Conservation (phyloP, 108 stramenopile species). For the Conticribra weissflogii region DNA sequence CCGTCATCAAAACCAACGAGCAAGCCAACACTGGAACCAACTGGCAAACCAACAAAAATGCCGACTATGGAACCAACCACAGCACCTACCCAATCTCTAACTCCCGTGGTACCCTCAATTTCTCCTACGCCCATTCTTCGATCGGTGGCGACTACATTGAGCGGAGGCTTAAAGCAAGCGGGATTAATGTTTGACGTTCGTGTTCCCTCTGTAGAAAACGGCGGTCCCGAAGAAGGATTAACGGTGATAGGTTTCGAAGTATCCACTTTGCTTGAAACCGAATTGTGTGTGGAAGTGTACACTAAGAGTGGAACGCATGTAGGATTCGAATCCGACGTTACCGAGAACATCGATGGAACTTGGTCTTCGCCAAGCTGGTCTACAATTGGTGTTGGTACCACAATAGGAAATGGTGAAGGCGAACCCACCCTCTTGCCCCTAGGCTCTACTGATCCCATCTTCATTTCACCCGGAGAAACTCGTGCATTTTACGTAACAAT, state of each 20-base stretch:
- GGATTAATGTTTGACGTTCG: conserved; percentile 46
- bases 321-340: conserved; percentile 30
- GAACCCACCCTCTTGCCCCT: conserved; percentile 25
- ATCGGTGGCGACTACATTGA: conserved; percentile 32
- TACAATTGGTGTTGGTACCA: conserved; percentile 23
- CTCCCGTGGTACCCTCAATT: not conserved
- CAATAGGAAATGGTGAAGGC: conserved; percentile 26
- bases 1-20: too few relatives aligned
- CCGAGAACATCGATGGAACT: conserved; percentile 6
- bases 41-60: conserved; percentile 21
- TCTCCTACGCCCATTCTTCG: not conserved
- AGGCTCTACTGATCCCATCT: conserved; percentile 31
- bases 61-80: not conserved
- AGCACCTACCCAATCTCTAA: not conserved
- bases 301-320: conserved; percentile 41
- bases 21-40: conserved; percentile 16
- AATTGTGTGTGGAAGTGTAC: conserved; percentile 47
- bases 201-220: conserved; percentile 37
- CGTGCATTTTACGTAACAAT: conserved; percentile 45
- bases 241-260: conserved; percentile 37
- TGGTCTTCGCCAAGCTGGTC: conserved; percentile 30
- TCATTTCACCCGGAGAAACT: conserved; percentile 30
- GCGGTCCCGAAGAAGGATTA: conserved; percentile 39
- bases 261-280: conserved; percentile 30
- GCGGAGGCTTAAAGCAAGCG: conserved; percentile 36